phyloP scores from a whole-genome alignment of 257 asterid genomes.

The Fraxinus quadrangulata region DNA sequence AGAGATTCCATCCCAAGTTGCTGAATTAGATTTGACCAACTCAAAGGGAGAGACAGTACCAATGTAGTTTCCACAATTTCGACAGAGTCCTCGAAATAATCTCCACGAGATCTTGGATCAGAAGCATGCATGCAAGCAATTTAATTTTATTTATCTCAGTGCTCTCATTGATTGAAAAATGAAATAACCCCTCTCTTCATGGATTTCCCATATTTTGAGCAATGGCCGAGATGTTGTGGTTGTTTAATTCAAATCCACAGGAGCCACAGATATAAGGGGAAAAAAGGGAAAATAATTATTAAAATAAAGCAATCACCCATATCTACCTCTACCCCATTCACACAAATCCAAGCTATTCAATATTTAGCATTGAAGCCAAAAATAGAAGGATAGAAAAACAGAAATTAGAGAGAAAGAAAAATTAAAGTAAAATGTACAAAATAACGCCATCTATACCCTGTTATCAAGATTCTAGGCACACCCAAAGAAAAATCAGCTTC shows the following conservation, averaged over 20 bases:
- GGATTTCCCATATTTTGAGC: conserved; percentile 44
- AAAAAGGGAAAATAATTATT: not conserved
- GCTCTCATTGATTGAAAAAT: conserved; percentile 52
- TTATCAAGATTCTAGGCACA: not conserved
- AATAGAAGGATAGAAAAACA: not conserved
- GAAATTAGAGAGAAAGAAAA: no score
- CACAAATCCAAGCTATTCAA: not conserved
- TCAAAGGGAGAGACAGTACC: conserved; percentile 33
- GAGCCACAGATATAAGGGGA: conserved; percentile 19
- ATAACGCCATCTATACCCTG: not conserved
- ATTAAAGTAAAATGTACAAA: not conserved
- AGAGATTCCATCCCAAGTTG: conserved; percentile 52
- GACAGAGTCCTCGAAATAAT: conserved; percentile 42
- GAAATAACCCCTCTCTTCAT: conserved; percentile 51
- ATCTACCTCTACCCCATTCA: not conserved
- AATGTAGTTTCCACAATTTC: conserved; percentile 42
- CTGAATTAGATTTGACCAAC: conserved; percentile 18
- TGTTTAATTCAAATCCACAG: no score
- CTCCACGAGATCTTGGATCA: conserved; percentile 41
- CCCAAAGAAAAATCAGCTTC: not conserved
- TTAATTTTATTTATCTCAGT: conserved; percentile 37
- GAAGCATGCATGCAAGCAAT: conserved; percentile 41
- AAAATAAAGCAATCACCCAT: not conserved
- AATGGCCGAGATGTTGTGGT: conserved; percentile 35
- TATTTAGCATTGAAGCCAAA: not conserved